Evolutionary conservation across 2,329 filamentous ascomycete genomes (phyloP).

Genomic region (Calonectria pseudoreteaudii): DNA sequence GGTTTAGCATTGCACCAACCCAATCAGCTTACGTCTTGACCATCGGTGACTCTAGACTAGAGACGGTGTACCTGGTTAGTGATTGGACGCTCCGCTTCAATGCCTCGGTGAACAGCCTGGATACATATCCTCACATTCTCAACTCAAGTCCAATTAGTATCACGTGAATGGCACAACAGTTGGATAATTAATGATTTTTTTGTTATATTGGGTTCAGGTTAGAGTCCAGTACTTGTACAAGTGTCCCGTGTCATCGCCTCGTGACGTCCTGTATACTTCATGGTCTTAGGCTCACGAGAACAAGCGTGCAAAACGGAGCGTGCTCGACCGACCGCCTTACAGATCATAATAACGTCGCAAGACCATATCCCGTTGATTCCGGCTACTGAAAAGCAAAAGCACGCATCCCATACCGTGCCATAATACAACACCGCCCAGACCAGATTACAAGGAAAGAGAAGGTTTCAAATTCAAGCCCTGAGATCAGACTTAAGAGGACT

Average conservation of each 20-base stretch:
- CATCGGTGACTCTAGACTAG: background rate
- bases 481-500: constrained; percentile 54
- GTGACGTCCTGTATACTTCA: constrained; percentile 37
- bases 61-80: background rate
- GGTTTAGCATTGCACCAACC: background rate
- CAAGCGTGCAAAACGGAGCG: constrained; percentile 33
- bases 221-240: constrained; percentile 45
- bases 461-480: constrained; percentile 15
- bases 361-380: constrained; percentile 50
- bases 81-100: background rate
- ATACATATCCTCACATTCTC: background rate
- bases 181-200: constrained; percentile 17
- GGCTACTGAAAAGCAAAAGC: constrained; percentile 51
- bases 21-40: background rate
- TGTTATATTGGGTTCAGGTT: constrained; percentile 36
- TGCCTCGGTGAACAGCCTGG: background rate
- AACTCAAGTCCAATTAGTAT: background rate
- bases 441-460: constrained; percentile 51
- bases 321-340: constrained; percentile 43
- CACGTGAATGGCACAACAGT: background rate
- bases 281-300: constrained; percentile 40
- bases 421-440: constrained; percentile 57
- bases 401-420: constrained; percentile 54
- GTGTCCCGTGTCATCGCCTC: constrained; percentile 43
- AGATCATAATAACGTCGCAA: constrained; percentile 48